Base-by-base conservation (phyloP, 2,329 filamentous ascomycete species). In the Orbilia blumenaviensis region DNA sequence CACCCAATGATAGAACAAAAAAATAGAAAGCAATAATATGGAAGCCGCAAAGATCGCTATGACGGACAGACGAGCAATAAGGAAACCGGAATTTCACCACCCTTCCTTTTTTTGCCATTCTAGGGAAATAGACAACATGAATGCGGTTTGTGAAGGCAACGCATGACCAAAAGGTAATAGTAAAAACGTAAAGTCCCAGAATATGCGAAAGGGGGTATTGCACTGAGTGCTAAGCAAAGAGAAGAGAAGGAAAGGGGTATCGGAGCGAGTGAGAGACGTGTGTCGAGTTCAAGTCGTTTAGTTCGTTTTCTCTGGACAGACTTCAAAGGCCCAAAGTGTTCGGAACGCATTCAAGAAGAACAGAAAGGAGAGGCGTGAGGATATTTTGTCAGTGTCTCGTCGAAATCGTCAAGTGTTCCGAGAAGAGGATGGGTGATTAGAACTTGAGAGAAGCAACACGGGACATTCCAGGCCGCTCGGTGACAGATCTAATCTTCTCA, bases 401-500 rank as follows among this genome's bases (percentile, higher is more conserved):
- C 36, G 58, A 27, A 52, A 62, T 76, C 72, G 42, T 76, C 64
- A 76, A 52, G 58, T 32, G 38, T 41, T 21, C 41, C 21, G 56
- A n/a, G 44, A 32, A 21, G 54, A 58, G 63, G 34, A 32, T 38
- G 25, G n/a, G 23, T 41, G 23, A 66, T 69, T 27, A 76, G 34
- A 76, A 76, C 60, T 76, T 76, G n/a, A 66, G 56, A 0, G 58
- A 64, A 9, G 64, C 58, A 52, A 44, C 56, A 9, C 72, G 56
- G 25, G 72, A 69, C 64, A 76, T 76, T 52, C 72, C 64, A 52
- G 72, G 72, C 44, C 72, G 72, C 42, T 76, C 72, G 8, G 56
- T 64, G 58, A 76, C 72, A 7, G 72, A 68, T 48, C 72, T 69
- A 46, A 76, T 76, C 72, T 76, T 76, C 41, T 76, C 72, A 25